These are phyloP conservation scores for Trebouxia sp. DNA, from an alignment of 139 green algal genomes.

Conservation along the genomic window DNA sequence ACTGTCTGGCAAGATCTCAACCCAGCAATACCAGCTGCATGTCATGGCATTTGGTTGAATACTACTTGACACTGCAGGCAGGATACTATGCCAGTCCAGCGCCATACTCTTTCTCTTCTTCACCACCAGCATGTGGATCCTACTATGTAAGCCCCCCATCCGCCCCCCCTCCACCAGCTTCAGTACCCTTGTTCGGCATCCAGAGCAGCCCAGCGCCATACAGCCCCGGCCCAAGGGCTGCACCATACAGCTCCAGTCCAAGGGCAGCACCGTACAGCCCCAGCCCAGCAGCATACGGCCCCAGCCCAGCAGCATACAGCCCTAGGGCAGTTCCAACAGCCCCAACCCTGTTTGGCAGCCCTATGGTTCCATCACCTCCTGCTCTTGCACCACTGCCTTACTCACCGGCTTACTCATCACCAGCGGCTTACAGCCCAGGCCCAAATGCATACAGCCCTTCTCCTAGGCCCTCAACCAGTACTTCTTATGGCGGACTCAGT, in stretches of 20 bases:
- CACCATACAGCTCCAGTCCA: neutral
- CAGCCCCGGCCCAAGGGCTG: neutral
- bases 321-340: neutral
- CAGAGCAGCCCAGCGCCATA: neutral
- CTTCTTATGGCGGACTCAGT: too few species aligned
- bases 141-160: neutral
- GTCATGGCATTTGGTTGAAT: too few species aligned
- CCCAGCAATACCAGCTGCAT: too few species aligned
- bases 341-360: slow-evolving; percentile 3
- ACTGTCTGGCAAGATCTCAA: too few species aligned
- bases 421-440: neutral
- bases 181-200: neutral
- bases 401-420: neutral
- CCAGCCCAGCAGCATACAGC: neutral
- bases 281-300: neutral
- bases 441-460: too few species aligned
- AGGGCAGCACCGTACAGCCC: neutral
- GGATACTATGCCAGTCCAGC: too few species aligned
- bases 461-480: too few species aligned
- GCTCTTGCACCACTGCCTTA: neutral
- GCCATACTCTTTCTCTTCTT: too few species aligned
- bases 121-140: neutral
- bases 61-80: too few species aligned
- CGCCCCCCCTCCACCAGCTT: neutral
- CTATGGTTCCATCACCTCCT: neutral